Evolutionary conservation across 768 basidiomycete genomes (phyloP).

Genomic region (Filobasidium floriforme): DNA sequence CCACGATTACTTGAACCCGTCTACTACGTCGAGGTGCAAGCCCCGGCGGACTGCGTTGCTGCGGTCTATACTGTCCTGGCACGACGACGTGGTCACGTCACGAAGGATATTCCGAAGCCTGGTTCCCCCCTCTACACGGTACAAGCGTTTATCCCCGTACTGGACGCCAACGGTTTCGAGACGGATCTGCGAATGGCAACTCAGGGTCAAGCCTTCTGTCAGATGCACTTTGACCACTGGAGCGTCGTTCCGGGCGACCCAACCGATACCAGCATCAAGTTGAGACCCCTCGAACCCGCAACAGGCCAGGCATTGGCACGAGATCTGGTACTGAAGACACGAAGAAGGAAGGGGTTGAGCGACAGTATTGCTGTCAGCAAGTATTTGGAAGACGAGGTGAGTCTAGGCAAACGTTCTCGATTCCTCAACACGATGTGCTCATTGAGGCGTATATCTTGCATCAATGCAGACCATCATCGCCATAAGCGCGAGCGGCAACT

Average conservation of each 20-base stretch:
- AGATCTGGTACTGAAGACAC: slow-evolving; percentile 91
- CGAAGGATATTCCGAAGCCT: slow-evolving; percentile 94
- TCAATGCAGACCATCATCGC: slow-evolving; percentile 60
- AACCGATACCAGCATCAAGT: slow-evolving; percentile 91
- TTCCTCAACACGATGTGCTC: background rate
- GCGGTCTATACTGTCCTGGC: slow-evolving; percentile 97
- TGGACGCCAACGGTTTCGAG: slow-evolving; percentile 98
- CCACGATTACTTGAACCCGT: slow-evolving; percentile 94
- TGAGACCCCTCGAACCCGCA: slow-evolving; percentile 91
- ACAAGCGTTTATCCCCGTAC: slow-evolving; percentile 94
- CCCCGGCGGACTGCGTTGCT: slow-evolving; percentile 96
- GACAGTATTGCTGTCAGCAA: slow-evolving; percentile 97
- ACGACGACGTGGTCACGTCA: slow-evolving; percentile 97
- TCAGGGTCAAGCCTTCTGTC: slow-evolving; percentile 97
- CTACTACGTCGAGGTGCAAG: slow-evolving; percentile 99
- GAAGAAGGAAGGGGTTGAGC: slow-evolving; percentile 89
- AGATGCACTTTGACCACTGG: slow-evolving; percentile 98
- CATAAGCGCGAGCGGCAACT: slow-evolving; percentile 90
- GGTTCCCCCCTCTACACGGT: slow-evolving; percentile 97
- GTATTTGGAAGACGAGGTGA: slow-evolving; percentile 90
- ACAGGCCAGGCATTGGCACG: slow-evolving; percentile 90
- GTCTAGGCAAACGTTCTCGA: slow-evolving; percentile 9
- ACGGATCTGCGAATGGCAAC: slow-evolving; percentile 95
- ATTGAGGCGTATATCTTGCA: background rate
- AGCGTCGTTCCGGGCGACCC: slow-evolving; percentile 98